These are phyloP conservation scores for Eucalyptus victrix DNA, from an alignment of 345 rosid genomes.

Conservation along the genomic window DNA sequence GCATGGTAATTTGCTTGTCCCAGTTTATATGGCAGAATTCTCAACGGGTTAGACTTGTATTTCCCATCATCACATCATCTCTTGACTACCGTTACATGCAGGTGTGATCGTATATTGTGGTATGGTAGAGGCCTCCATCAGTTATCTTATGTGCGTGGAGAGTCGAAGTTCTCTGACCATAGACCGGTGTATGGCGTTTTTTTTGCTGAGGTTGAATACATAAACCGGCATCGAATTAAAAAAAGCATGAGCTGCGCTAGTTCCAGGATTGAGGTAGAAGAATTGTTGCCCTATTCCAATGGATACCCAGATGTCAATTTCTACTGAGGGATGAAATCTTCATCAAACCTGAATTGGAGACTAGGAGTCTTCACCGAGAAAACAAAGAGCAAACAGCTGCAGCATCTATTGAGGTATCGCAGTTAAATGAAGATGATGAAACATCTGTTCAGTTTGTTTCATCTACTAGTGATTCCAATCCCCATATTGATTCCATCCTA, in stretches of 20 bases:
- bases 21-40: background rate
- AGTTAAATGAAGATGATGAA: background rate
- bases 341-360: background rate
- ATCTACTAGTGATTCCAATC: background rate
- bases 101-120: constrained; percentile 99
- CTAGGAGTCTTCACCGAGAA: background rate
- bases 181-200: constrained; percentile 89
- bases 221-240: constrained; percentile 36
- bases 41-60: background rate
- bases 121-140: constrained; percentile 78
- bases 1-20: constrained; percentile 52
- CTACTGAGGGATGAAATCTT: constrained; percentile 10
- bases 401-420: background rate
- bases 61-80: background rate
- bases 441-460: background rate
- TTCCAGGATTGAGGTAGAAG: constrained; percentile 83
- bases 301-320: constrained; percentile 37
- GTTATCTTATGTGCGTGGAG: constrained; percentile 93
- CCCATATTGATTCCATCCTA: background rate
- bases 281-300: constrained; percentile 54
- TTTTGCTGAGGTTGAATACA: constrained; percentile 76
- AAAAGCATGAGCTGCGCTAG: constrained; percentile 63
- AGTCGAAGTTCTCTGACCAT: constrained; percentile 96
- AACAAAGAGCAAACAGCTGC: background rate
- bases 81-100: background rate